Conservation (phyloP, 495 filamentous ascomycete genomes). For the Clavariopsis aquatica region DNA sequence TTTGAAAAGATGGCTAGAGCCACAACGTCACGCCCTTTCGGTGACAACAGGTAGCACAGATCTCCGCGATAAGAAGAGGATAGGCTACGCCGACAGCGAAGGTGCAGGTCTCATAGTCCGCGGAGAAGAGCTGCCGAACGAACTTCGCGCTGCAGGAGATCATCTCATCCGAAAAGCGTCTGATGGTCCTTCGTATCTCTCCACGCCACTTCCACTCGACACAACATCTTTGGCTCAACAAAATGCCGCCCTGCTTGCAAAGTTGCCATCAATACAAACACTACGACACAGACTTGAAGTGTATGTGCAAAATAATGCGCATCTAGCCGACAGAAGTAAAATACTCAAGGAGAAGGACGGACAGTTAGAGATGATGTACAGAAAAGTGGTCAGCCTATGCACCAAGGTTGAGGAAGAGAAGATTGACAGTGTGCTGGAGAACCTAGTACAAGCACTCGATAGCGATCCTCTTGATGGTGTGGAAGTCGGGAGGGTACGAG, state of each 20-base stretch:
- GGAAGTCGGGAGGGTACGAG: slow-evolving; percentile 67
- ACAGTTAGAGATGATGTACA: slow-evolving; percentile 69
- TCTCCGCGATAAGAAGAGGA: slow-evolving; percentile 35
- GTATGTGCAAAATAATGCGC: slow-evolving; percentile 52
- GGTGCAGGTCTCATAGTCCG: slow-evolving; percentile 51
- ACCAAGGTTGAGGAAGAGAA: slow-evolving; percentile 63
- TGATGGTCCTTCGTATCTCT: slow-evolving; percentile 22
- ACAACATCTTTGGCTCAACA: slow-evolving; percentile 2
- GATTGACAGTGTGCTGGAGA: slow-evolving; percentile 65
- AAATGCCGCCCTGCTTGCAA: slow-evolving; percentile 33
- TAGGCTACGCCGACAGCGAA: slow-evolving; percentile 58
- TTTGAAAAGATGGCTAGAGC: slow-evolving; percentile 56
- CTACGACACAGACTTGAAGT: slow-evolving; percentile 49
- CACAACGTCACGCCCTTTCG: slow-evolving; percentile 49
- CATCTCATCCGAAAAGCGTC: slow-evolving; percentile 18
- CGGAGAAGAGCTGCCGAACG: slow-evolving; percentile 34
- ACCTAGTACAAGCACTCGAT: slow-evolving; percentile 68
- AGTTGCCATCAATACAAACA: slow-evolving; percentile 39
- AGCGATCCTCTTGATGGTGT: slow-evolving; percentile 66
- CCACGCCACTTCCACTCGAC: slow-evolving; percentile 24
- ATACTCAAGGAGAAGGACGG: slow-evolving; percentile 61
- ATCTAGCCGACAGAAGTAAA: slow-evolving; percentile 49
- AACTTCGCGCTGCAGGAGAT: slow-evolving; percentile 33
- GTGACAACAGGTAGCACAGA: slow-evolving; percentile 29
- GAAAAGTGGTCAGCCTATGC: slow-evolving; percentile 68